Percentiles rank a stretch among this genome's conserved stretches.
Conservation (phyloP, 306 rosid genomes). For the Acacia confusa region DNA sequence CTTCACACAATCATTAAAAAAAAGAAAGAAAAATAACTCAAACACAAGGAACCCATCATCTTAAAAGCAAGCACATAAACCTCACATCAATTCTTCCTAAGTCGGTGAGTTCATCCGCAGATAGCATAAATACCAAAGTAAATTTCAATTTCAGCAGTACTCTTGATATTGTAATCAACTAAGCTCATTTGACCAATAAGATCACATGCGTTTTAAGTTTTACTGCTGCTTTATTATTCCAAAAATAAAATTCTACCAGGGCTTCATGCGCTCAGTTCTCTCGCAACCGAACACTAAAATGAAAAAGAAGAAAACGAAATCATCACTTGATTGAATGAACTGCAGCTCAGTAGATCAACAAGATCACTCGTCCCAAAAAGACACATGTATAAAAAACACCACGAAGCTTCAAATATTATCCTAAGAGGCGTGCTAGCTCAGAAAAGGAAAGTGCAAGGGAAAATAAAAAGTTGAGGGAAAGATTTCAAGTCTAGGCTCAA, state of each 20-base stretch:
- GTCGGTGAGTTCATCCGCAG: background rate
- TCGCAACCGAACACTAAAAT: conserved; percentile 4
- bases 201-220: background rate
- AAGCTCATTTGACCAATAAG: background rate
- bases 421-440: background rate
- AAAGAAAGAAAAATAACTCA: too few relatives aligned
- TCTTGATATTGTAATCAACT: conserved; percentile 10
- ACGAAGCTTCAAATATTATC: background rate
- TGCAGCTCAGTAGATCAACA: conserved; percentile 30
- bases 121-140: background rate
- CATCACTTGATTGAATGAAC: background rate
- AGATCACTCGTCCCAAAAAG: conserved; percentile 2
- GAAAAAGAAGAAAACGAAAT: background rate
- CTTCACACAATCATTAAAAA: background rate
- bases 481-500: background rate
- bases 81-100: background rate
- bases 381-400: background rate
- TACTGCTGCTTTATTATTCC: background rate
- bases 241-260: background rate
- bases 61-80: background rate
- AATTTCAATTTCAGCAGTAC: background rate
- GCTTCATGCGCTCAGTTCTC: conserved; percentile 10
- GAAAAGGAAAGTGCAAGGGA: background rate
- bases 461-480: background rate
- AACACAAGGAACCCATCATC: background rate